A percentile compares a stretch with the other conserved stretches of the same genome.
phyloP scores from a whole-genome alignment of 1,284 basidiomycete species.

The Melampsora americana region DNA sequence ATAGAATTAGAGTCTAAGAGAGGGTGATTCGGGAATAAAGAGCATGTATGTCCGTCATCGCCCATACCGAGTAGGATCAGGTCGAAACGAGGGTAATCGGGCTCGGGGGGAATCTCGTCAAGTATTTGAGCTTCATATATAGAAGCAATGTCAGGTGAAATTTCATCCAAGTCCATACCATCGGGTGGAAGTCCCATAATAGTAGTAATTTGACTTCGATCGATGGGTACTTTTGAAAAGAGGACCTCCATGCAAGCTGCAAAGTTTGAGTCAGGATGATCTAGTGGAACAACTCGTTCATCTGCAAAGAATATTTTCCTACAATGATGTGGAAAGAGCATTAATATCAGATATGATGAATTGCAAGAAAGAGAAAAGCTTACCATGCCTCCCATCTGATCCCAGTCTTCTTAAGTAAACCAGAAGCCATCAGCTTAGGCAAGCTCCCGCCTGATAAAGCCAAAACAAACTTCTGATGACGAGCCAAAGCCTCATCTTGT shows the following conservation, averaged over 20 bases:
- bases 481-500: constrained; percentile 54
- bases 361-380: constrained; percentile 16
- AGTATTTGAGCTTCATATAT: constrained; percentile 92
- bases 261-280: constrained; percentile 54
- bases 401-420: constrained; percentile 50
- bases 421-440: constrained; percentile 53
- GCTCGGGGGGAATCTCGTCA: constrained; percentile 51
- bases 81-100: constrained; percentile 54
- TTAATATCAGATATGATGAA: background rate
- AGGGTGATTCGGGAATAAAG: constrained; percentile 54
- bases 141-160: constrained; percentile 79
- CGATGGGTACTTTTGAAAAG: constrained; percentile 54
- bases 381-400: constrained; percentile 55
- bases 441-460: constrained; percentile 54
- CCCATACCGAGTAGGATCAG: constrained; percentile 55
- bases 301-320: constrained; percentile 55
- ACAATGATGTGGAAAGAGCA: background rate
- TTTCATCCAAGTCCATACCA: constrained; percentile 74
- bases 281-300: constrained; percentile 53
- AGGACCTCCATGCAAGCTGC: constrained; percentile 52
- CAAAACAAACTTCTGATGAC: constrained; percentile 54
- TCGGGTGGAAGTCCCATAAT: constrained; percentile 53
- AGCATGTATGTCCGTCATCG: constrained; percentile 54
- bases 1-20: constrained; percentile 53
- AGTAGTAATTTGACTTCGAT: constrained; percentile 52